Base-by-base conservation (phyloP, 345 rosid genomes). In the Citrus cavaleriei region DNA sequence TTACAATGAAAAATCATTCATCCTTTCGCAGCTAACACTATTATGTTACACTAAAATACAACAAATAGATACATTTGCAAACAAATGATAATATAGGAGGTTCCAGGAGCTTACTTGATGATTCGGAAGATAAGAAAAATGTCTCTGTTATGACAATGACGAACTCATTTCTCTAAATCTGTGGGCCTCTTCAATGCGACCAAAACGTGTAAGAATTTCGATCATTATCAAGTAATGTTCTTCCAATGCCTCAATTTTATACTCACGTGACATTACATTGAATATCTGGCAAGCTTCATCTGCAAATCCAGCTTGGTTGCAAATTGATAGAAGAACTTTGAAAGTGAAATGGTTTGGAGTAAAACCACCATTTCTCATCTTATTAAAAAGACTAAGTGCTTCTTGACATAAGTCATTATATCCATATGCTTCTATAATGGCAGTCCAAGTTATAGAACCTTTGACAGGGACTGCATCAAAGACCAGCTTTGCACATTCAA, bases 381-480 rank as follows among this genome's bases (percentile, higher is more conserved):
- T 67, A 65, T 89, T 77, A 82, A 91, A 95, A 73, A 83, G 86
- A 63, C 76, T 75, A 57, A 93, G 62, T 81, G 93, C 97, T 34
- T 90, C 94, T 64, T 32, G 46, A 62, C 76, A 82, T 68, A 74
- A 82, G 70, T 79, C 85, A 70, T 82, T 89, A 74, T 65, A 74
- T 66, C 93, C 93, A 70, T 85, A 83, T 14, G 93, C 90, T 58
- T 93, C 95, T 78, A 95, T 83, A 73, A 92, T 87, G 79, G 98
- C 92, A 68, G 98, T 92, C 97, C 98, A 91, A 40, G 90, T 84
- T 85, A 89, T 57, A 32, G 92, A 83, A 64, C 98, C 98, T 89
- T 93, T 95, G 27, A 81, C 83, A 18, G 85, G 72, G 78, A 93
- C 85, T 4, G 88, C 74, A 76, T 88, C 82, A 14, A 93, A 95